A percentile compares a stretch with the other conserved stretches of the same genome.
Evolutionary conservation across 83 land plant genomes (phyloP).

Genomic region (Larix sibirica): DNA sequence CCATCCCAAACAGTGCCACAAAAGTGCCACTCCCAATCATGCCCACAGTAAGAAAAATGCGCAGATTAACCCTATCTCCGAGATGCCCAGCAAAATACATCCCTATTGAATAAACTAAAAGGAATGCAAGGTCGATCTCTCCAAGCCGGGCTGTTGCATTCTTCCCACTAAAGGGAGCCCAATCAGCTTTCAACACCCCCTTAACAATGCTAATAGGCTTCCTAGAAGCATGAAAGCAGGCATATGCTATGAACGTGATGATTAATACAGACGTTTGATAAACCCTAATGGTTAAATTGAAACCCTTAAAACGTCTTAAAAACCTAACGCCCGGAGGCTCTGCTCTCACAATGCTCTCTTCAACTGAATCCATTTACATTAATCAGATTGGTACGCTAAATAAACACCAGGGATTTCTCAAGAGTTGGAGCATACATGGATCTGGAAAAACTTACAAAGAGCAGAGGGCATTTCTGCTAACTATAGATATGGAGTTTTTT

Average conservation of each 20-base stretch:
- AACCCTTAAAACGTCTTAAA: neutral
- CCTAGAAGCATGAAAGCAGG: slow-evolving; percentile 82
- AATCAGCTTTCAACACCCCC: slow-evolving; percentile 49
- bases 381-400: too few relatives aligned
- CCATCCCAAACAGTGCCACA: slow-evolving; percentile 62
- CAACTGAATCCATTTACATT: too few relatives aligned
- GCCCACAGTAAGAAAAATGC: slow-evolving; percentile 60
- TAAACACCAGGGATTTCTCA: too few relatives aligned
- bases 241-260: slow-evolving; percentile 86
- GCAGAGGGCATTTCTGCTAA: too few relatives aligned
- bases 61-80: slow-evolving; percentile 66
- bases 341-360: neutral
- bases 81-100: slow-evolving; percentile 83
- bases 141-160: slow-evolving; percentile 72
- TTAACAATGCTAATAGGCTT: slow-evolving; percentile 88
- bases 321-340: slow-evolving; percentile 10
- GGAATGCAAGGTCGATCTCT: slow-evolving; percentile 81
- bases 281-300: slow-evolving; percentile 10
- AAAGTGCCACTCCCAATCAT: slow-evolving; percentile 71
- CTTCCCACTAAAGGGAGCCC: slow-evolving; percentile 76
- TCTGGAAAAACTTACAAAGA: too few relatives aligned
- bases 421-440: too few relatives aligned
- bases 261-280: slow-evolving; percentile 51
- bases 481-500: too few relatives aligned
- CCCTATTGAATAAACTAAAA: slow-evolving; percentile 58